phyloP scores from a whole-genome alignment of 2,329 filamentous ascomycete species.

The Talaromyces islandicus region DNA sequence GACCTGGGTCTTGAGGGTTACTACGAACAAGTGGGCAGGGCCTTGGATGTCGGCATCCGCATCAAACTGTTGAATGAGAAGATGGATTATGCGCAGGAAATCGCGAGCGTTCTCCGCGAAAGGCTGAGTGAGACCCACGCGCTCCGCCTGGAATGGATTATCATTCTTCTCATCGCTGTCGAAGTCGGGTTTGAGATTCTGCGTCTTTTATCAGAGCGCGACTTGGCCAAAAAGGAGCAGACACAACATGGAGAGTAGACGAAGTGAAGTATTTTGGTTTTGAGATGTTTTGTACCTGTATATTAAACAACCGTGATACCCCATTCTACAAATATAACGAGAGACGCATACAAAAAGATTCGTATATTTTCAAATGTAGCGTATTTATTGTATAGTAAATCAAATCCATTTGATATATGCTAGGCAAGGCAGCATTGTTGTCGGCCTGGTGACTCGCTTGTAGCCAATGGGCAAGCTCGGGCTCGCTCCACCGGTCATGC shows the following conservation, averaged over 20 bases:
- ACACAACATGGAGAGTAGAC: not conserved
- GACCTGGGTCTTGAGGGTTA: conserved; percentile 89
- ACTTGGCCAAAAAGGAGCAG: conserved; percentile 28
- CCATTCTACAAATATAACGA: conserved; percentile 3
- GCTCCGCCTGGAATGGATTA: conserved; percentile 85
- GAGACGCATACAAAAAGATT: not conserved
- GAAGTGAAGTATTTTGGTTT: not conserved
- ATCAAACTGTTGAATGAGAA: conserved; percentile 93
- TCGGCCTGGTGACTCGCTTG: not conserved
- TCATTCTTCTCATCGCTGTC: conserved; percentile 86
- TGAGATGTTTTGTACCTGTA: not conserved
- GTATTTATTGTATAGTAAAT: too few relatives aligned
- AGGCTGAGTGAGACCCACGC: conserved; percentile 87
- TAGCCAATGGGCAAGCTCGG: not conserved
- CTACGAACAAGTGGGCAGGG: conserved; percentile 87
- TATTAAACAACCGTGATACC: conserved; percentile 7
- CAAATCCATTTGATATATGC: too few relatives aligned
- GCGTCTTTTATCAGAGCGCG: conserved; percentile 61
- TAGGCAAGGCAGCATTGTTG: not conserved
- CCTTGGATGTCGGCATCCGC: conserved; percentile 82
- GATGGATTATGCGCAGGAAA: conserved; percentile 96
- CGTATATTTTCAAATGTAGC: not conserved
- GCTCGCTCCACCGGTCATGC: conserved; percentile 2
- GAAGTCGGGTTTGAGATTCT: conserved; percentile 86
- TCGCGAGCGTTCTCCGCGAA: conserved; percentile 81